A percentile compares a stretch with the other conserved stretches of the same genome.
These are phyloP conservation scores for Ustilago nuda DNA, from an alignment of 1,284 basidiomycete species.

Conservation along the genomic window DNA sequence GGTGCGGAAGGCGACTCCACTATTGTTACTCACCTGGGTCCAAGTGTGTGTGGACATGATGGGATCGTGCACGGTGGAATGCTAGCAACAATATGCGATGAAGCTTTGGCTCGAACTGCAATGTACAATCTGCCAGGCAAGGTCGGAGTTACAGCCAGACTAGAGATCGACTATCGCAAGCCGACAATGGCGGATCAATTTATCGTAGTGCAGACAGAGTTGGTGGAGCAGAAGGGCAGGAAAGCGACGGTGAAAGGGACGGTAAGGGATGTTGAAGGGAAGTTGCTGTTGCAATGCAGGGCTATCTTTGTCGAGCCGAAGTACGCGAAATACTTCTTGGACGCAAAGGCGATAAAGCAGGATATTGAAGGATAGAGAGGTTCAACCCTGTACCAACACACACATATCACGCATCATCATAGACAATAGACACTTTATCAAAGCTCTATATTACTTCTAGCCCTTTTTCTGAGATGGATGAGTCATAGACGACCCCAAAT, in stretches of 20 bases:
- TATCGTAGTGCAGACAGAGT: conserved; percentile 77
- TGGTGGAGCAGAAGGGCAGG: conserved; percentile 78
- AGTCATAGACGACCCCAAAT: conserved; percentile 35
- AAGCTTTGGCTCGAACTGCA: conserved; percentile 81
- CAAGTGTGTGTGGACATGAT: conserved; percentile 87
- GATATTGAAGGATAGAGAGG: conserved; percentile 69
- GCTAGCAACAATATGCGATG: conserved; percentile 89
- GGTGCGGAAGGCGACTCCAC: conserved; percentile 62
- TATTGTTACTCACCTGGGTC: conserved; percentile 82
- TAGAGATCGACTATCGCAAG: conserved; percentile 68
- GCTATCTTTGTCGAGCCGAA: conserved; percentile 85
- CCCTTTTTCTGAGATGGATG: too few relatives aligned
- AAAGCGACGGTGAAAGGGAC: conserved; percentile 79
- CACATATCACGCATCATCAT: not conserved
- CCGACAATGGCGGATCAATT: conserved; percentile 69
- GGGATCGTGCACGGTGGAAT: conserved; percentile 94
- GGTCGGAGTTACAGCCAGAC: conserved; percentile 87
- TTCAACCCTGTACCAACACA: conserved; percentile 5
- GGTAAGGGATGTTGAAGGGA: conserved; percentile 82
- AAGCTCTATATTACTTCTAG: not conserved
- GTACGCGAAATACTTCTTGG: conserved; percentile 79
- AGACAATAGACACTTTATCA: conserved; percentile 3
- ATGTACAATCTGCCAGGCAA: conserved; percentile 77
- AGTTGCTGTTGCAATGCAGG: conserved; percentile 81
- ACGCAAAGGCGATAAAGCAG: conserved; percentile 74